Evolutionary conservation across 352 stramenopile genomes (phyloP).

Genomic region (Pythium sp.): DNA sequence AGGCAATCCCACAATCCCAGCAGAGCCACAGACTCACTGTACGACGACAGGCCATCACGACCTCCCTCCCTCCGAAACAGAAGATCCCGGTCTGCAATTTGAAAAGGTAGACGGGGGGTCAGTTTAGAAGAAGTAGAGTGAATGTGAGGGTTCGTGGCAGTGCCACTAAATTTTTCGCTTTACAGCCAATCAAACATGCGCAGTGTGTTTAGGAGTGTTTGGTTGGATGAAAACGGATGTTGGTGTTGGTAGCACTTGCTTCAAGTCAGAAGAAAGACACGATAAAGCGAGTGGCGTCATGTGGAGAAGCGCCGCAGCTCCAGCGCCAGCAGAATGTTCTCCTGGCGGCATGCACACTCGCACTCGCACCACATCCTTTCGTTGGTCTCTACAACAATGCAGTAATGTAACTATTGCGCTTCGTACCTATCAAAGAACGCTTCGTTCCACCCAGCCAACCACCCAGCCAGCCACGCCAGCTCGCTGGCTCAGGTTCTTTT

Average conservation of each 20-base stretch:
- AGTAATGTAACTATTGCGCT: neutral
- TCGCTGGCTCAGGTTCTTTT: neutral
- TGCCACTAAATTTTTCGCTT: neutral
- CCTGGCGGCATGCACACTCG: neutral
- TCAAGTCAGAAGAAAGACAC: neutral
- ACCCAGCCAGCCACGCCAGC: no score
- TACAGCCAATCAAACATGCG: neutral
- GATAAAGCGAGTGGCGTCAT: neutral
- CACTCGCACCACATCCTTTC: neutral
- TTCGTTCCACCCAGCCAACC: neutral
- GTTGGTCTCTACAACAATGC: neutral
- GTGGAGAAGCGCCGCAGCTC: neutral
- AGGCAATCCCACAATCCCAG: neutral
- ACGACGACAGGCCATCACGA: neutral
- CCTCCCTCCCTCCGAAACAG: neutral
- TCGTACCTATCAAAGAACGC: neutral
- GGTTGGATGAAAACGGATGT: neutral
- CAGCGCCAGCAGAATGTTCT: neutral
- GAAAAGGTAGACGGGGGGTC: neutral
- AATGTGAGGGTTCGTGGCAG: neutral
- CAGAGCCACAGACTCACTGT: neutral
- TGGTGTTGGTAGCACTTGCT: neutral
- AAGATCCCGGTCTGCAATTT: neutral
- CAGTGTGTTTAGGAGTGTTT: neutral
- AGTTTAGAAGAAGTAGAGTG: neutral